phyloP scores from a whole-genome alignment of 306 rosid genomes.

The Parietaria judaica region DNA sequence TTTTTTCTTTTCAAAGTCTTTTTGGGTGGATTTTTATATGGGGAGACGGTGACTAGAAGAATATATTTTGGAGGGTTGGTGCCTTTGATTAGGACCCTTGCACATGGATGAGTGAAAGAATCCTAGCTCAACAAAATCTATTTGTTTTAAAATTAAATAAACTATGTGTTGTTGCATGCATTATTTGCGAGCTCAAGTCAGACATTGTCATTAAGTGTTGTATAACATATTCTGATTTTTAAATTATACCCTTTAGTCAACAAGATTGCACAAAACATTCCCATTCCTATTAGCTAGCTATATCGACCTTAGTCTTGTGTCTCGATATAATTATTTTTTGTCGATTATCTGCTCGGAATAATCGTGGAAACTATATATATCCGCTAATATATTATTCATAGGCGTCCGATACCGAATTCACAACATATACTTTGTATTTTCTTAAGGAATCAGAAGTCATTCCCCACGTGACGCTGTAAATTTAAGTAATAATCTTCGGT shows the following conservation, averaged over 20 bases:
- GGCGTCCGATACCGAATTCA: too few relatives aligned
- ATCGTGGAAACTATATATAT: too few relatives aligned
- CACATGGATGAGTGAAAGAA: constrained; percentile 18
- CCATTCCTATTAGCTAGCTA: too few relatives aligned
- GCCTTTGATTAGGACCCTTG: constrained; percentile 33
- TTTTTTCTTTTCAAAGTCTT: too few relatives aligned
- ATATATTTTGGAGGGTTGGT: constrained; percentile 39
- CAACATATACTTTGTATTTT: too few relatives aligned
- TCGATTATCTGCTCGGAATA: too few relatives aligned
- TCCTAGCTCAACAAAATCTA: constrained; percentile 1
- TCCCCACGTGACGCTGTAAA: too few relatives aligned
- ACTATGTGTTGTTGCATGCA: constrained; percentile 6
- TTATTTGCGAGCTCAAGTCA: constrained; percentile 1
- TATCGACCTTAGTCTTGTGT: too few relatives aligned
- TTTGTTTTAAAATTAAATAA: neutral
- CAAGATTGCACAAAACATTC: constrained; percentile 2
- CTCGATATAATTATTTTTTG: too few relatives aligned
- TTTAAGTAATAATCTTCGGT: too few relatives aligned
- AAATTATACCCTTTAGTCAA: neutral
- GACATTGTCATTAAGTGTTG: neutral
- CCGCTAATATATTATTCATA: too few relatives aligned
- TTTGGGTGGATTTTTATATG: constrained; percentile 20
- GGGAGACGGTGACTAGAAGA: constrained; percentile 52
- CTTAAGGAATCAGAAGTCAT: too few relatives aligned
- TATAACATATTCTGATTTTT: neutral